Conservation (phyloP, 176 grass and related monocot species). For the Hyparrhenia diplandra region DNA sequence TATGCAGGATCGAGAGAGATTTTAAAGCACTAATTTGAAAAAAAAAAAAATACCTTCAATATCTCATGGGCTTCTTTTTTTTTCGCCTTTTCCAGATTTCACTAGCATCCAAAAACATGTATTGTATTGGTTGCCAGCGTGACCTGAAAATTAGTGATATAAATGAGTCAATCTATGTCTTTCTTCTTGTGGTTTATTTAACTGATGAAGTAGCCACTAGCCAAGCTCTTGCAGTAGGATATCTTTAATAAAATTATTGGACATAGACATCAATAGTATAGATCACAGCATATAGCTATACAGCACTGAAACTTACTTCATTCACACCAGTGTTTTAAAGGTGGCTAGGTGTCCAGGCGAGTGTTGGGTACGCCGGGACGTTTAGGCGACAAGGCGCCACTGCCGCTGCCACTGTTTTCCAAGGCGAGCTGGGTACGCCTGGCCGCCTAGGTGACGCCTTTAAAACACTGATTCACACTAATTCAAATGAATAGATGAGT, state of each 20-base stretch:
- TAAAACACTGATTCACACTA: too few species aligned
- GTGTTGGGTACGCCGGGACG: too few species aligned
- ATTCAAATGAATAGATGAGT: not conserved
- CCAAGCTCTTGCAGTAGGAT: slow-evolving; percentile 7
- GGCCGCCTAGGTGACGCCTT: too few species aligned
- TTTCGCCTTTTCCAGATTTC: slow-evolving; percentile 71
- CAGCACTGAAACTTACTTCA: not conserved
- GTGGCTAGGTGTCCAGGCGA: too few species aligned
- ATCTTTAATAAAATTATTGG: not conserved
- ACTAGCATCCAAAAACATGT: slow-evolving; percentile 89
- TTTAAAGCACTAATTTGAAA: slow-evolving; percentile 12
- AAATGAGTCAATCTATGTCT: slow-evolving; percentile 5
- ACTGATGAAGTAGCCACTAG: not conserved
- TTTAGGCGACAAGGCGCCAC: too few species aligned
- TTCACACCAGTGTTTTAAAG: too few species aligned
- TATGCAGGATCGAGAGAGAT: too few species aligned
- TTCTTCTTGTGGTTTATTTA: not conserved
- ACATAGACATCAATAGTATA: too few species aligned
- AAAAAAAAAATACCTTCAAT: slow-evolving; percentile 69
- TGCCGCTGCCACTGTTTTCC: too few species aligned
- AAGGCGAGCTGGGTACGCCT: too few species aligned
- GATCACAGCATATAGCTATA: slow-evolving; percentile 11
- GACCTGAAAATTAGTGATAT: slow-evolving; percentile 48
- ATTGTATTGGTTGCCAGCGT: slow-evolving; percentile 75
- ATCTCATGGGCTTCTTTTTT: slow-evolving; percentile 64